phyloP scores from a whole-genome alignment of 78 protist species.

The Creolimax fragrantissima region DNA sequence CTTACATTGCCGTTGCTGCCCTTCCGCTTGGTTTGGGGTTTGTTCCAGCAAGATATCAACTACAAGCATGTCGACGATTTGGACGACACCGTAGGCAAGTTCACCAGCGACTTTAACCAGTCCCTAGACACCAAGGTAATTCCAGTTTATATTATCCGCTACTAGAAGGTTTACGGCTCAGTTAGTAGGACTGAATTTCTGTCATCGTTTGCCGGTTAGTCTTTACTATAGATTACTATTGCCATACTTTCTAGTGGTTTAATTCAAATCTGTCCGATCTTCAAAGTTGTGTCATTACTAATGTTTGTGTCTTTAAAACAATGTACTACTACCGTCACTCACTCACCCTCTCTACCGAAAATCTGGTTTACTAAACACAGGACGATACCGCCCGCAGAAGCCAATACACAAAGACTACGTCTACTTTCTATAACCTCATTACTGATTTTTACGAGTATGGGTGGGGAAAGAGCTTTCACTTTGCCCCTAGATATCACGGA shows the following conservation, averaged over 20 bases:
- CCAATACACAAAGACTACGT: slow-evolving; percentile 53
- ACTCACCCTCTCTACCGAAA: too few relatives aligned
- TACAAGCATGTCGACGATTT: slow-evolving; percentile 3
- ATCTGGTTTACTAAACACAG: neutral
- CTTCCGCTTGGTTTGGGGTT: neutral
- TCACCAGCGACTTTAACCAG: slow-evolving; percentile 11
- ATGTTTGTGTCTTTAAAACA: too few relatives aligned
- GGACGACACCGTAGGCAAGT: slow-evolving; percentile 17
- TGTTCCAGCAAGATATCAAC: neutral
- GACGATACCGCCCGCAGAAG: neutral
- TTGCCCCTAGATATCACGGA: slow-evolving; percentile 54
- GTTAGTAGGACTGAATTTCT: too few relatives aligned
- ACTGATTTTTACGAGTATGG: slow-evolving; percentile 91
- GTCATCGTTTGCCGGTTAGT: too few relatives aligned
- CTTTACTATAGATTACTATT: too few relatives aligned
- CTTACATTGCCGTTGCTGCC: slow-evolving; percentile 9
- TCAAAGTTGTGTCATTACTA: too few relatives aligned
- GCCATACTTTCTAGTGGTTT: too few relatives aligned
- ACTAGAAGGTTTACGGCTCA: too few relatives aligned
- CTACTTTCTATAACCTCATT: slow-evolving; percentile 76
- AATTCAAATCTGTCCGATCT: too few relatives aligned
- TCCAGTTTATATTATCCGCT: too few relatives aligned
- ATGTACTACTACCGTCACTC: too few relatives aligned
- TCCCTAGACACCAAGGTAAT: neutral
- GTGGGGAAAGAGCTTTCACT: slow-evolving; percentile 90